Conservation (phyloP, 345 rosid species). For the Garcia nutans region DNA sequence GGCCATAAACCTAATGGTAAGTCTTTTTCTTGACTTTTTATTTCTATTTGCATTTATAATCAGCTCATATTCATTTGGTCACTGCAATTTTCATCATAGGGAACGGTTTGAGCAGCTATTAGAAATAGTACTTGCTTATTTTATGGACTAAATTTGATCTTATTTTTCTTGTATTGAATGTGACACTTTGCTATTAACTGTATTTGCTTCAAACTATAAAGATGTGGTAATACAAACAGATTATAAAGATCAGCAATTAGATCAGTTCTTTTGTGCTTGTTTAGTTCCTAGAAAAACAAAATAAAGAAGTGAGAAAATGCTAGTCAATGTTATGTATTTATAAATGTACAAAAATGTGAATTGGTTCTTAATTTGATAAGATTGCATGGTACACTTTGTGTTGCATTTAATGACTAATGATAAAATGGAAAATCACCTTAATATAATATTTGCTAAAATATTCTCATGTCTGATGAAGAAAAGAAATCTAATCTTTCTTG, state of each 20-base stretch:
- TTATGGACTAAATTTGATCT: background rate
- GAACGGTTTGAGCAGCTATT: background rate
- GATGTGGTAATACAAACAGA: background rate
- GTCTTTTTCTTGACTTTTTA: constrained; percentile 22
- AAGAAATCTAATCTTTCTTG: background rate
- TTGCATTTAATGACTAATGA: constrained; percentile 1
- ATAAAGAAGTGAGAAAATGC: background rate
- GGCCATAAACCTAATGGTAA: constrained; percentile 62
- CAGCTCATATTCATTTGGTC: background rate
- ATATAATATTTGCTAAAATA: background rate
- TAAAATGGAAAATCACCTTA: background rate
- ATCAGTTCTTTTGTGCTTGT: background rate
- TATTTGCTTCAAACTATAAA: background rate
- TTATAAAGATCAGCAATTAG: background rate
- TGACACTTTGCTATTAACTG: background rate
- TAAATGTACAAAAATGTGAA: background rate
- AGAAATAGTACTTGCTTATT: background rate
- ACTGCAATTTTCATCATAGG: background rate
- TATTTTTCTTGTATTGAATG: background rate
- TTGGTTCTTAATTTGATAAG: background rate
- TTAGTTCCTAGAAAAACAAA: background rate
- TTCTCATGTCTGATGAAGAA: background rate
- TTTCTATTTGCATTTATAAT: background rate
- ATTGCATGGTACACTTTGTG: background rate
- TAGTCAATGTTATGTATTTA: background rate